Evolutionary conservation across 768 basidiomycete genomes (phyloP), one percentile per base, ranked within the genome.

Genomic region (Postia placenta): DNA sequence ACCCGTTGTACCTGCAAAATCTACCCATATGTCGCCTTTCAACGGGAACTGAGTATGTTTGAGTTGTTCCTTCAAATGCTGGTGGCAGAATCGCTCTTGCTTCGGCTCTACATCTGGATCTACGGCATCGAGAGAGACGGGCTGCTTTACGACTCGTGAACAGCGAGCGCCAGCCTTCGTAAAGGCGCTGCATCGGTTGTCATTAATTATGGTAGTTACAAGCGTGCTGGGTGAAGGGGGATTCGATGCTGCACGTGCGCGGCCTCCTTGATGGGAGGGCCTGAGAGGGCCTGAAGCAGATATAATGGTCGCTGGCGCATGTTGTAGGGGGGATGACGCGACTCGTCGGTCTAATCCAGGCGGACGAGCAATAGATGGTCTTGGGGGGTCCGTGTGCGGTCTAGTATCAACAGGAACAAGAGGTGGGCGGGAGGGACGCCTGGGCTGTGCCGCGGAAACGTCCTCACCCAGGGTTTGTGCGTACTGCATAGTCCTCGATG

Each of bases 81-180:
- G 80, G 61, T 71, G 70, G 55, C 86, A 89, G 62, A 81, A 88
- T 15, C 74, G 61, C 39, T 73, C 69, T 7, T 72, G 58, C 25
- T 61, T 57, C 19, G 55, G 56, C 15, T 71, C 66, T 33, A 58
- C 60, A 28, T 67, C 67, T 28, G 70, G 63, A 35, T 63, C 57
- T 30, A 63, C 45, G 20, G 55, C 49, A 7, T 59, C 54, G 14
- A 67, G 45, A 24, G 69, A 56, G 9, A 61, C 50, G 20, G 70
- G 68, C 11, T 69, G 56, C 55, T 80, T 84, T 30, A 87, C 75
- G 51, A 66, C 37, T 12, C 54, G 55, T 37, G 67, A 72, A 56
- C 89, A 92, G 28, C 66, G 78, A 54, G 74, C 77, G 9, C 79
- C 83, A 12, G 75, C 68, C 59, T 79, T 80, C n/a, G 85, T 90